Evolutionary conservation across 441 rosid genomes (phyloP), one percentile per base, ranked within the genome.

Genomic region (Adansonia gregorii): DNA sequence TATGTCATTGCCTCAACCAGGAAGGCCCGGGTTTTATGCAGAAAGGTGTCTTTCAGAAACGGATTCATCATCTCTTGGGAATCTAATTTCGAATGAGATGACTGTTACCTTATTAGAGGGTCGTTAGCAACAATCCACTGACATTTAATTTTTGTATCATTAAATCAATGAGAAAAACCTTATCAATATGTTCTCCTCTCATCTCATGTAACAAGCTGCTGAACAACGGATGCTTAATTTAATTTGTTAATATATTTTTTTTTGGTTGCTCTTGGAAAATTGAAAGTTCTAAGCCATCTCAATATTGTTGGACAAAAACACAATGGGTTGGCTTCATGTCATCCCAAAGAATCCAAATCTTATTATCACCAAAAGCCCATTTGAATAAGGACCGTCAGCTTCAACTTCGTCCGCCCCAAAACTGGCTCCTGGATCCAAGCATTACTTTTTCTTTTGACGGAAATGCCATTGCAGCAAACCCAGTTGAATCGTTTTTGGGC

Each of bases 1-100:
- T 3, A 72, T 80, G 9, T 51, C 78, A 52, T 79, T 85, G 58
- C 80, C 80, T 1, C 6, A 45, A 11, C 82, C 86, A 17, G 75
- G 78, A 48, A 72, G 68, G 73, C 80, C 82, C 20, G 78, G 78
- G 51, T 74, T 77, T 20, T 72, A 74, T 45, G 77, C 73, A 0
- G 83, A 72, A 20, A 76, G 74, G 51, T 55, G 55, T 51, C 74
- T 58, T 49, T 67, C 74, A 3, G 75, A 75, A 17, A 79, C 73
- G n/a, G 78, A 74, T 41, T 79, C 78, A 41, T 78, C 74, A 1
- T 75, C 71, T 0, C 20, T 60, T 49, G 75, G 72, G 39, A 68
- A 71, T 3, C 48, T 71, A 31, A 71, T 71, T n/a, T 71, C 81
- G 0, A 75, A 75, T 35, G 78, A 75, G 78, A 75, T 75, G 52